Evolutionary conservation across 2,329 filamentous ascomycete genomes (phyloP).

Genomic region (Podosphaera xanthii): DNA sequence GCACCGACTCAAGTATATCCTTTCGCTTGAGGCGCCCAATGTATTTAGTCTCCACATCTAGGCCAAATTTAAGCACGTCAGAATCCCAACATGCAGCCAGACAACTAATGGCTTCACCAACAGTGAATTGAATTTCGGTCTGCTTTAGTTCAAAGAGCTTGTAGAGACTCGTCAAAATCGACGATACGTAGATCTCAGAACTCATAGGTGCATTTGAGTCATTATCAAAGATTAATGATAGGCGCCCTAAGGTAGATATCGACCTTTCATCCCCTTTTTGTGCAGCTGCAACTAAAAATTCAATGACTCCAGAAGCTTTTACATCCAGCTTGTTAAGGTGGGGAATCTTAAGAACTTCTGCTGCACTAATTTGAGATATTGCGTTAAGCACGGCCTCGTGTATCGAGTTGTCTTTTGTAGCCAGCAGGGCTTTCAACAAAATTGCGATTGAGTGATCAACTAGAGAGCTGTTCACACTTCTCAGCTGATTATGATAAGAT

Average conservation of each 20-base stretch:
- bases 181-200: conserved; percentile 20
- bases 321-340: conserved; percentile 8
- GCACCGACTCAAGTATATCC: conserved; percentile 16
- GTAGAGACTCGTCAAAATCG: conserved; percentile 47
- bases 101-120: conserved; percentile 70
- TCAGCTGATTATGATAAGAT: conserved; percentile 23
- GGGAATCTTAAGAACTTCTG: conserved; percentile 22
- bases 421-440: conserved; percentile 27
- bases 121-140: conserved; percentile 70
- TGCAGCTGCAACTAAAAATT: conserved; percentile 41
- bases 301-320: conserved; percentile 22
- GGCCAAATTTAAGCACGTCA: conserved; percentile 46
- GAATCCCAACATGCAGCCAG: conserved; percentile 66
- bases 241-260: conserved; percentile 55
- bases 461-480: conserved; percentile 17
- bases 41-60: conserved; percentile 44
- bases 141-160: conserved; percentile 64
- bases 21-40: conserved; percentile 21
- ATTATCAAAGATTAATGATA: conserved; percentile 40
- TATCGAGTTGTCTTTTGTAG: conserved; percentile 29
- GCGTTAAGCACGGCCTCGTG: conserved; percentile 32
- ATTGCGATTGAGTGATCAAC: conserved; percentile 21
- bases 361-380: conserved; percentile 38
- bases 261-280: conserved; percentile 66
- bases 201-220: conserved; percentile 17